A percentile compares a stretch with the other conserved stretches of the same genome.
phyloP scores from a whole-genome alignment of 2,329 filamentous ascomycete species.

The Alternaria sp. region DNA sequence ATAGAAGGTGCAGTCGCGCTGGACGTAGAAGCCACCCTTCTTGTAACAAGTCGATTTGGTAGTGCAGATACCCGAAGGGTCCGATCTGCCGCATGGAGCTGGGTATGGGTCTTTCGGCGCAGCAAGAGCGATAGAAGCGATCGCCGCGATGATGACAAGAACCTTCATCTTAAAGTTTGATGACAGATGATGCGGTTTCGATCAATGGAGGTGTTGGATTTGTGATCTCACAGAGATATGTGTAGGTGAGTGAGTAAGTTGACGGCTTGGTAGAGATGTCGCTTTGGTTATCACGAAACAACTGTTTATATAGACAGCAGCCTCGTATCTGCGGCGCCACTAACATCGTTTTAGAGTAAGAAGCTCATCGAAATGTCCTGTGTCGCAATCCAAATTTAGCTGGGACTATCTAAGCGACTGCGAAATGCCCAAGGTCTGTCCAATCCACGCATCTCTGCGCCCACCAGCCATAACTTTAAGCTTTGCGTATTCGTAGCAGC shows the following conservation, averaged over 20 bases:
- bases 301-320: slow-evolving; percentile 13
- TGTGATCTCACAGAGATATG: neutral
- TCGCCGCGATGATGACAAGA: slow-evolving; percentile 15
- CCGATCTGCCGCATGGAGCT: slow-evolving; percentile 36
- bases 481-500: slow-evolving; percentile 3
- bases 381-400: slow-evolving; percentile 7
- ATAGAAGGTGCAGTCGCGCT: slow-evolving; percentile 40
- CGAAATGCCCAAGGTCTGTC: neutral
- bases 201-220: neutral
- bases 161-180: slow-evolving; percentile 19
- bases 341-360: slow-evolving; percentile 8
- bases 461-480: neutral
- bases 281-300: neutral
- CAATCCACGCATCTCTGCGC: slow-evolving; percentile 3
- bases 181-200: neutral
- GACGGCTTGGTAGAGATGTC: neutral
- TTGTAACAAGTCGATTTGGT: slow-evolving; percentile 31
- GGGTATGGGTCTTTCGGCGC: slow-evolving; percentile 34
- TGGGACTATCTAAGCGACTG: neutral
- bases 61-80: slow-evolving; percentile 36
- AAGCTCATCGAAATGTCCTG: neutral
- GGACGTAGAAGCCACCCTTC: slow-evolving; percentile 38
- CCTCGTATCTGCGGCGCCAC: slow-evolving; percentile 9
- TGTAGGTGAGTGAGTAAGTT: neutral
- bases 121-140: slow-evolving; percentile 25